Evolutionary conservation across 306 rosid genomes (phyloP).

Genomic region (Acacia acuminata): DNA sequence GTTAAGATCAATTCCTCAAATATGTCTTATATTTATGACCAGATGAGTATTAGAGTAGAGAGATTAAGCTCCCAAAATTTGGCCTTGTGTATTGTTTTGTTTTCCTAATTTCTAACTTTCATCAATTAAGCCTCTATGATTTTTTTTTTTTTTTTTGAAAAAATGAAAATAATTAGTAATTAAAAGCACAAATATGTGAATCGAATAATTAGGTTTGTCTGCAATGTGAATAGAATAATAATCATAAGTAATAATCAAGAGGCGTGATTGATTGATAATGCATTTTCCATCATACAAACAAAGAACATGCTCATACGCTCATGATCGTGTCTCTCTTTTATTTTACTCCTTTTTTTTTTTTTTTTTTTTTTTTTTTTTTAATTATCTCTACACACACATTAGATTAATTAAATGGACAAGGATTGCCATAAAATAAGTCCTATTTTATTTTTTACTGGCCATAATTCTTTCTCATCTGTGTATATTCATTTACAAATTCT

Average conservation of each 20-base stretch:
- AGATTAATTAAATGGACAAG: background rate
- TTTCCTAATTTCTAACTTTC: background rate
- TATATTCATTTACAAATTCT: too few relatives aligned
- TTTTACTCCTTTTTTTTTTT: background rate
- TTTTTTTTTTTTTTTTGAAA: background rate
- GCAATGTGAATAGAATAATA: background rate
- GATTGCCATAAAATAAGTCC: background rate
- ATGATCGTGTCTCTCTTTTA: background rate
- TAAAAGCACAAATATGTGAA: background rate
- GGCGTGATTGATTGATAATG: background rate
- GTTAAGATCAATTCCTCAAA: too few relatives aligned
- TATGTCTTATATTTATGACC: accelerated
- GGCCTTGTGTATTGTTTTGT: background rate
- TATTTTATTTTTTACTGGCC: background rate
- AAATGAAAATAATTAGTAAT: background rate
- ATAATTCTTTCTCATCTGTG: too few relatives aligned
- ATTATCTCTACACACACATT: background rate
- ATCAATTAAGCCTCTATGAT: background rate
- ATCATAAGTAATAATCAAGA: background rate
- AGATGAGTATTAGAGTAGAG: background rate
- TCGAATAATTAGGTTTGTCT: background rate
- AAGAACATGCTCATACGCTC: background rate
- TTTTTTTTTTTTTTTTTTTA: too few relatives aligned
- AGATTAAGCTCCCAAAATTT: background rate
- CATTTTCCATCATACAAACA: background rate